Percentiles rank a stretch among this genome's conserved stretches.
Evolutionary conservation across 805 yeast species (phyloP).

Genomic region (Pichia nakasei): DNA sequence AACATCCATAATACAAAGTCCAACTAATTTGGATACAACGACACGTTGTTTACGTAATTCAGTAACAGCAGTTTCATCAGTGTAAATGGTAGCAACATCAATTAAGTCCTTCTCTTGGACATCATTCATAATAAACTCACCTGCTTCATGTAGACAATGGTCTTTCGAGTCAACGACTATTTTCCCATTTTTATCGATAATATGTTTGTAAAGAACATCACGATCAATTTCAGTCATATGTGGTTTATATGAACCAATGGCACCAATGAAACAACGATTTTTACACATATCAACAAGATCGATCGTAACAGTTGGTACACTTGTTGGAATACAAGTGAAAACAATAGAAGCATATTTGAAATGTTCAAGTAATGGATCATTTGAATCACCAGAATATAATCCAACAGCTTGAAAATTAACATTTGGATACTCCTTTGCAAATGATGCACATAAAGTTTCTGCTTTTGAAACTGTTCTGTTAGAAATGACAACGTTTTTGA

Average conservation of each 20-base stretch:
- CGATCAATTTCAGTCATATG: conserved; percentile 56
- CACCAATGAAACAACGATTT: conserved; percentile 36
- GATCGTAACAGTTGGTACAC: conserved; percentile 35
- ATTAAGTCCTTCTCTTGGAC: conserved; percentile 33
- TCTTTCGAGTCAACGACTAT: conserved; percentile 53
- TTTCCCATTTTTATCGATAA: conserved; percentile 29
- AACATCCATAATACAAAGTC: conserved; percentile 57
- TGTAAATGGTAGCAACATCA: conserved; percentile 36
- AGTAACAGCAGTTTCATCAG: conserved; percentile 2
- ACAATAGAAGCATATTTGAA: conserved; percentile 37
- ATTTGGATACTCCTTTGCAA: conserved; percentile 23
- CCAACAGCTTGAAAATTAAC: conserved; percentile 18
- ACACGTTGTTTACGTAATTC: conserved; percentile 22
- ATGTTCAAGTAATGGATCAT: conserved; percentile 15
- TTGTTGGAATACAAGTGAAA: conserved; percentile 55
- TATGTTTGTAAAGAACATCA: conserved; percentile 27
- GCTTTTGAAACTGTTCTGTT: conserved; percentile 39
- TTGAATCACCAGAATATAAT: conserved; percentile 8
- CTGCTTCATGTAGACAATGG: conserved; percentile 53
- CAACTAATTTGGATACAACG: conserved; percentile 48
- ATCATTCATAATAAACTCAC: conserved; percentile 46
- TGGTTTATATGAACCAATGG: conserved; percentile 63
- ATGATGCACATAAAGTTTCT: conserved; percentile 19
- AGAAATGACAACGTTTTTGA: conserved; percentile 35
- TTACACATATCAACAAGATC: conserved; percentile 21